Conservation (phyloP, 768 basidiomycete species). For the Kwoniella botswanensis region DNA sequence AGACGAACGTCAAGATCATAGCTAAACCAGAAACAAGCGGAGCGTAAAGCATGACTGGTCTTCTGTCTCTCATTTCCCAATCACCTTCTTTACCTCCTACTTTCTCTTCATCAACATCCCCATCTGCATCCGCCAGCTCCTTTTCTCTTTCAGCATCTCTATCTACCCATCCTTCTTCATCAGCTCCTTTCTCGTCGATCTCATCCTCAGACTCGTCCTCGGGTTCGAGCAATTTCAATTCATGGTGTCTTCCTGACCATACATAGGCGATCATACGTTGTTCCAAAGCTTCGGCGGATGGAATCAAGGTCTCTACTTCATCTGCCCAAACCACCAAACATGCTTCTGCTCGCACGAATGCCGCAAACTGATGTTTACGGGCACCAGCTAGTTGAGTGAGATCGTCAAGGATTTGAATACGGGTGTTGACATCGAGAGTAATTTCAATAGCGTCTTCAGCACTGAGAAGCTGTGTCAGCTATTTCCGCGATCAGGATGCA, state of each 20-base stretch:
- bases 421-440: conserved; percentile 73
- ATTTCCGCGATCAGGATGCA: background rate
- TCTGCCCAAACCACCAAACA: conserved; percentile 86
- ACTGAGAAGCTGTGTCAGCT: conserved; percentile 21
- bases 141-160: conserved; percentile 38
- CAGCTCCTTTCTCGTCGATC: conserved; percentile 21
- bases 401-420: conserved; percentile 82
- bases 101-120: conserved; percentile 29
- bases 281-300: conserved; percentile 63
- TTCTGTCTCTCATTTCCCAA: conserved; percentile 45
- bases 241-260: conserved; percentile 62
- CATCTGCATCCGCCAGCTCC: conserved; percentile 45
- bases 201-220: conserved; percentile 37
- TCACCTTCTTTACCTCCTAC: conserved; percentile 40
- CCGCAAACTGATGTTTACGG: conserved; percentile 89
- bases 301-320: conserved; percentile 74
- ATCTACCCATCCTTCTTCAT: conserved; percentile 38
- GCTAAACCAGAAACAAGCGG: conserved; percentile 54
- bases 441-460: conserved; percentile 49
- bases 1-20: conserved; percentile 49
- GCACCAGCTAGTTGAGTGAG: conserved; percentile 75
- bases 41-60: conserved; percentile 56
- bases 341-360: conserved; percentile 83
- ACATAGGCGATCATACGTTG: conserved; percentile 79
- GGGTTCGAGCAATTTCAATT: conserved; percentile 34